Percentiles rank a stretch among this genome's conserved stretches.
These are phyloP conservation scores for Dictyostelium citrinum DNA, from an alignment of 78 protist genomes.

Conservation along the genomic window DNA sequence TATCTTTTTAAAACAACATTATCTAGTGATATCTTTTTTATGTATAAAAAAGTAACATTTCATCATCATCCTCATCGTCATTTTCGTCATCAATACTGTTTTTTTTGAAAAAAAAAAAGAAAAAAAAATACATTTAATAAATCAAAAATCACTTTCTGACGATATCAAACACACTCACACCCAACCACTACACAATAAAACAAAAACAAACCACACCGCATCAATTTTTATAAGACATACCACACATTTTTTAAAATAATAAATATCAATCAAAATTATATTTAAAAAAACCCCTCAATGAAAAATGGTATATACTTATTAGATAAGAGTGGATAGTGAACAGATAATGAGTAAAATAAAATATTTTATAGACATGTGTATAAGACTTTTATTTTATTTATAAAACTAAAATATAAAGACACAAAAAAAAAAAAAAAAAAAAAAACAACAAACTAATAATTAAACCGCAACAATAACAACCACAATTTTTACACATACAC, in stretches of 20 bases:
- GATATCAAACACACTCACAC: background rate
- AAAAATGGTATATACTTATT: background rate
- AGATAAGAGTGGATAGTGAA: background rate
- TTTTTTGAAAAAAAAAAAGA: background rate
- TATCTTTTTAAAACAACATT: background rate
- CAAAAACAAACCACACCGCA: background rate
- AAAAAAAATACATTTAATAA: background rate
- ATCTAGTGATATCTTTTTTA: background rate
- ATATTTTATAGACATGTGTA: background rate
- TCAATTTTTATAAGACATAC: background rate
- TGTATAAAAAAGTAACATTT: background rate
- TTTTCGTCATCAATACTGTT: background rate
- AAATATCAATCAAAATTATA: background rate
- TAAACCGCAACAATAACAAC: background rate
- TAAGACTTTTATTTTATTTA: background rate
- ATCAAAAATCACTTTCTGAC: background rate
- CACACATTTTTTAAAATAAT: background rate
- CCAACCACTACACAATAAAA: too few relatives aligned
- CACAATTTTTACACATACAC: background rate
- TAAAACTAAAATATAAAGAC: background rate
- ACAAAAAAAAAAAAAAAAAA: too few relatives aligned
- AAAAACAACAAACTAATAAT: too few relatives aligned
- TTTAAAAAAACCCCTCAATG: background rate
- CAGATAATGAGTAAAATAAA: background rate
- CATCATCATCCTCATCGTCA: background rate